A percentile compares a stretch with the other conserved stretches of the same genome.
Evolutionary conservation across 495 filamentous ascomycete genomes (phyloP).

Genomic region (Pseudevernia furfuracea): DNA sequence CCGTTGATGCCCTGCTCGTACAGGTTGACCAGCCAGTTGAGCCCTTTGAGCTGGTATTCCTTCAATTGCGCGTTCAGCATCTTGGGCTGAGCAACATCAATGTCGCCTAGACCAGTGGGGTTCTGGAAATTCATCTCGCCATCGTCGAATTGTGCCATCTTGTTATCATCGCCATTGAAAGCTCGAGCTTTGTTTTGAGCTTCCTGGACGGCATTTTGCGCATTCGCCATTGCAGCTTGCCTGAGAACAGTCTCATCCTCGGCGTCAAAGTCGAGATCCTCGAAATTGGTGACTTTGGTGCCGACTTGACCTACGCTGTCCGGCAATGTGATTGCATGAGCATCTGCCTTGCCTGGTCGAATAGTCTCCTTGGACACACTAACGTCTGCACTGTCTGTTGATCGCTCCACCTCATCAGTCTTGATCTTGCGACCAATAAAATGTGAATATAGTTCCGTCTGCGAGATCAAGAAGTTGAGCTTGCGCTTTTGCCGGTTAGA

Average conservation of each 20-base stretch:
- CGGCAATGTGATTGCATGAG: constrained; percentile 48
- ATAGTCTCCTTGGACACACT: constrained; percentile 46
- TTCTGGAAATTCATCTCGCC: constrained; percentile 99
- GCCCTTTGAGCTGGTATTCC: constrained; percentile 96
- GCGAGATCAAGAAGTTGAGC: constrained; percentile 98
- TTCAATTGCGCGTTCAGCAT: constrained; percentile 91
- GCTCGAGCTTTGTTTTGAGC: constrained; percentile 85
- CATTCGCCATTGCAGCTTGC: constrained; percentile 86
- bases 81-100: constrained; percentile 89
- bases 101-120: constrained; percentile 84
- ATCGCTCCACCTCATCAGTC: constrained; percentile 84
- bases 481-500: constrained; percentile 95
- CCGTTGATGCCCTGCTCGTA: constrained; percentile 99
- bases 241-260: constrained; percentile 80
- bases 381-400: constrained; percentile 67
- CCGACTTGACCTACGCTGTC: constrained; percentile 50
- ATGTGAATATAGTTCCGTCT: constrained; percentile 97
- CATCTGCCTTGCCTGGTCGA: constrained; percentile 38
- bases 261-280: constrained; percentile 90
- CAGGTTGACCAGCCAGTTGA: constrained; percentile 97
- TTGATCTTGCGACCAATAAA: constrained; percentile 99
- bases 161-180: constrained; percentile 66
- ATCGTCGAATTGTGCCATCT: constrained; percentile 51
- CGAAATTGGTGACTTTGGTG: constrained; percentile 80
- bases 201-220: constrained; percentile 90